Evolutionary conservation across 495 filamentous ascomycete species (phyloP).

Genomic region (Aspergillus campestris): DNA sequence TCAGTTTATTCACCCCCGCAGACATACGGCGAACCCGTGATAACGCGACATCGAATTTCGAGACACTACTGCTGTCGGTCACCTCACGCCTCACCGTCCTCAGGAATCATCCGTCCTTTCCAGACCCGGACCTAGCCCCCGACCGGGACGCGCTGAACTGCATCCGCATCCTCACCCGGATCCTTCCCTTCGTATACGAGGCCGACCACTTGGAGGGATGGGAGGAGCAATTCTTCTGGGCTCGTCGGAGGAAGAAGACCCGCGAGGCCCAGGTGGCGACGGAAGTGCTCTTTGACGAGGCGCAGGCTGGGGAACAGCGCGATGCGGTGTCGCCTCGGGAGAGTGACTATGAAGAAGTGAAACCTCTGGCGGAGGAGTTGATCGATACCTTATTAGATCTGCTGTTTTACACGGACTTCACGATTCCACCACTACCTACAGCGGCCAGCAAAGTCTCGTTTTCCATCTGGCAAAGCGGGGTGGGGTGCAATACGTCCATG

Average conservation of each 20-base stretch:
- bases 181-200: constrained; percentile 91
- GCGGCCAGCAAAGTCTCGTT: constrained; percentile 78
- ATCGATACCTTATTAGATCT: constrained; percentile 86
- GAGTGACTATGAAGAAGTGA: constrained; percentile 69
- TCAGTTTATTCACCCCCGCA: constrained; percentile 87
- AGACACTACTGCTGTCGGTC: constrained; percentile 78
- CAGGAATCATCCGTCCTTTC: constrained; percentile 83
- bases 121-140: constrained; percentile 80
- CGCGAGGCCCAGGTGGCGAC: constrained; percentile 43
- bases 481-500: constrained; percentile 87
- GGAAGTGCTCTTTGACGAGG: constrained; percentile 85
- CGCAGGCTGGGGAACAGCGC: constrained; percentile 41
- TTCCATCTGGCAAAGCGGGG: constrained; percentile 96
- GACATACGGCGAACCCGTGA: constrained; percentile 92
- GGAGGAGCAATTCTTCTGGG: constrained; percentile 94
- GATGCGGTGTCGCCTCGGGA: constrained; percentile 31
- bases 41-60: constrained; percentile 76
- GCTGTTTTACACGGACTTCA: constrained; percentile 87
- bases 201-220: constrained; percentile 75
- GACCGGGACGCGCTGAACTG: constrained; percentile 89
- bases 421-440: constrained; percentile 57
- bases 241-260: constrained; percentile 55
- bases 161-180: constrained; percentile 80
- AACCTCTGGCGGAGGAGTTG: constrained; percentile 87
- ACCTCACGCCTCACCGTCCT: constrained; percentile 73